phyloP scores from a whole-genome alignment of 345 rosid species.

The Theobroma cacao region DNA sequence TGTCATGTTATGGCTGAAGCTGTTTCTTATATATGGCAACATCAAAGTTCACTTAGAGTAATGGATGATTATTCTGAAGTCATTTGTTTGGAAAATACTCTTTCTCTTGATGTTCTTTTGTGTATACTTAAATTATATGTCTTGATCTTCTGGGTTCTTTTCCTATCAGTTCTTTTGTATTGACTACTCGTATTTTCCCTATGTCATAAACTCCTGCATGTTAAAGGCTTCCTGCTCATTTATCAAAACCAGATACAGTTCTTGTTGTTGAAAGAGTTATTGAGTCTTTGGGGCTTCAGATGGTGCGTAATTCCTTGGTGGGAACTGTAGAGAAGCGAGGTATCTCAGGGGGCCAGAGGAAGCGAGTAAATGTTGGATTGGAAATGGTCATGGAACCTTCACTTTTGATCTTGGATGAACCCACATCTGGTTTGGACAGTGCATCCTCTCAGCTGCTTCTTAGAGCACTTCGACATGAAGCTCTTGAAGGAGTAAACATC shows the following conservation, averaged over 20 bases:
- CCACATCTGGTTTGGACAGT: constrained; percentile 97
- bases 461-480: constrained; percentile 85
- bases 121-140: not conserved
- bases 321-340: constrained; percentile 96
- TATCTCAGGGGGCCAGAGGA: constrained; percentile 97
- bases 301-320: constrained; percentile 76
- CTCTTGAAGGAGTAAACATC: constrained; percentile 91
- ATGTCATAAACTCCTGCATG: constrained; percentile 6
- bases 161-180: not conserved
- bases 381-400: constrained; percentile 99
- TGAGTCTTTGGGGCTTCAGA: constrained; percentile 80
- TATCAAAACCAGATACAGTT: constrained; percentile 72
- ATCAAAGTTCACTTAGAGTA: not conserved
- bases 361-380: constrained; percentile 90
- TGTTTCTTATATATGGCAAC: not conserved
- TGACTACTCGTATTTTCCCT: not conserved
- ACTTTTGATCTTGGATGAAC: constrained; percentile 87
- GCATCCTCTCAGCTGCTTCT: constrained; percentile 91
- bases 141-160: not conserved
- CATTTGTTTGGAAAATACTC: not conserved
- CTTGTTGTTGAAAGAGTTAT: constrained; percentile 90
- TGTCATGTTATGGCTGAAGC: not conserved
- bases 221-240: constrained; percentile 61
- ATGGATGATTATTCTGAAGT: not conserved
- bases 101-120: constrained; percentile 5